Base-by-base conservation (phyloP, 345 rosid species). In the Bruguiera gymnorhiza region DNA sequence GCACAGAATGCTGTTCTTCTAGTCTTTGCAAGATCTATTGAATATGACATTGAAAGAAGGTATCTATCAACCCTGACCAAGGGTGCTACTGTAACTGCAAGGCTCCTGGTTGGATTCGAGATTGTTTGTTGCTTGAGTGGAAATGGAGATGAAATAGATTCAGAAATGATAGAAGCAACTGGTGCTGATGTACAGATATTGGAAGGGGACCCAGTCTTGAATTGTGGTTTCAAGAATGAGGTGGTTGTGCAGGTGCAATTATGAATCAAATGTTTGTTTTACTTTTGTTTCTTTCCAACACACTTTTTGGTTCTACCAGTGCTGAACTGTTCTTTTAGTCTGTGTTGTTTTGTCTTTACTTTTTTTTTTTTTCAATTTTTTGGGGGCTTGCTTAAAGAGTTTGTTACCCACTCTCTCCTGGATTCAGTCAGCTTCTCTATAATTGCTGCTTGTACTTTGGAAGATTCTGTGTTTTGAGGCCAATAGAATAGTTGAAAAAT, bases 21-120 rank as follows among this genome's bases (percentile, higher is more conserved):
- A 58, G 92, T 89, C 50, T 87, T 81, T 75, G 83, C 84, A 62
- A 86, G 87, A 82, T 83, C 86, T 27, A 36, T 87, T 57, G 87
- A 89, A 73, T 63, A 73, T 34, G 80, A 83, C 62, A 71, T 78
- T 78, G 86, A 80, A 74, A 79, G 76, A 68, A 75, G 77, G 43
- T 73, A 52, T 68, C 43, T 70, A 8, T 71, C 73, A 8, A 81
- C 78, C 55, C 24, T 77, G 71, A 69, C 24, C 68, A 34, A 70
- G 66, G 81, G 70, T 36, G 26, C 77, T 60, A n/a, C 67, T 72
- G 86, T 84, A 73, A 79, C 78, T 70, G 86, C 84, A 21, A 83
- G 83, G 82, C 78, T 89, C 55, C 69, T 87, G 54, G 86, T 86
- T 36, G 80, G 77, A 32, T 74, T 84, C 6, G 75, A 76, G 16